Base-by-base conservation (phyloP, 768 basidiomycete genomes). In the Scleroderma citrinum region DNA sequence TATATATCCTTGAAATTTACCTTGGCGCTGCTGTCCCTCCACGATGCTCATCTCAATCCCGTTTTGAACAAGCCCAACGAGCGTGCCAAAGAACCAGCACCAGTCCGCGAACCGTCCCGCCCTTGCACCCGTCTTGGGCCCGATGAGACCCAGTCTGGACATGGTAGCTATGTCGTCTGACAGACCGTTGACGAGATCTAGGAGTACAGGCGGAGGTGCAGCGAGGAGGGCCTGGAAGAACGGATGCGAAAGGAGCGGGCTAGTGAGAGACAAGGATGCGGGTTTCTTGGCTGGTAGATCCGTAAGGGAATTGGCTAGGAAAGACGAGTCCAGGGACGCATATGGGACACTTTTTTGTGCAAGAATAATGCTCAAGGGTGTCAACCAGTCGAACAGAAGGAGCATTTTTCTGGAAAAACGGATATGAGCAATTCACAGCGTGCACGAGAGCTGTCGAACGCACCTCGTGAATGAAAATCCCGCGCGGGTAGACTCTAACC, bases 161-260 rank as follows among this genome's bases (percentile, higher is more conserved):
- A 83, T 78, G n/a, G 88, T 89, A 41, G 77, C 76, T n/a, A 88
- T 63, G 66, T 92, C 90, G 58, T 92, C 89, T 7, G 90, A 76
- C 31, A 82, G 63, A 3, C 83, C 81, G 55, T 85, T 82, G 46
- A 85, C 76, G 26, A 92, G 72, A 59, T 90, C 89, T 5, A 92
- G 74, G 11, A 92, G 71, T 32, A 91, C 81, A 3, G 90, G 90
- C 10, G 90, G 90, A 14, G 88, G 83, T 23, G 89, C 83, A 54
- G 90, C 80, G 19, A 92, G 72, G 46, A 91, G 65, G 5, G 87
- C 78, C 55, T 86, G 83, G 48, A 92, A 68, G 59, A 92, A 80
- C 0, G 85, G 82, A 56, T 78, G 76, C 48, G 71, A 60, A n/a
- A 68, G 38, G 21, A 66, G 56, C 21, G 56, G 53, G n/a, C 57